Evolutionary conservation across 1,284 basidiomycete genomes (phyloP).

Genomic region (Athelia psychrophila): DNA sequence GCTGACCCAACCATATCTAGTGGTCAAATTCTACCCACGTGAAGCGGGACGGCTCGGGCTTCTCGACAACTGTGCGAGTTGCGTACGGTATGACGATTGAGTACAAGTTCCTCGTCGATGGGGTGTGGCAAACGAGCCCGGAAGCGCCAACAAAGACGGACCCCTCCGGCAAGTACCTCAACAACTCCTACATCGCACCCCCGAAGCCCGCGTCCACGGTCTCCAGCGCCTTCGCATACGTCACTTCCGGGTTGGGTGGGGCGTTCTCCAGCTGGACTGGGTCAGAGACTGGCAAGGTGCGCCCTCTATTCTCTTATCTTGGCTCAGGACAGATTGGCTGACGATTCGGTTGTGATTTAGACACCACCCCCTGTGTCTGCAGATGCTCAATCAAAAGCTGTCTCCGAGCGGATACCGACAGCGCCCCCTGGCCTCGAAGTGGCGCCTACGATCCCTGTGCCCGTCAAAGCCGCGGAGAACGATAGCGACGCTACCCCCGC

Average conservation of each 20-base stretch:
- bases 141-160: slow-evolving; percentile 63
- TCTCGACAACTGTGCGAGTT: slow-evolving; percentile 50
- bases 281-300: slow-evolving; percentile 34
- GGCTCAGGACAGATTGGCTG: no score
- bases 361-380: slow-evolving; percentile 1
- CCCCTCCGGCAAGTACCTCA: slow-evolving; percentile 54
- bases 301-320: slow-evolving; percentile 1
- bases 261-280: slow-evolving; percentile 33
- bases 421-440: slow-evolving; percentile 12
- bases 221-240: slow-evolving; percentile 23
- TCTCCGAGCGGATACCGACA: slow-evolving; percentile 5
- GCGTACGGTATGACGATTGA: slow-evolving; percentile 63
- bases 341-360: no score
- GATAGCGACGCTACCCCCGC: slow-evolving; percentile 19
- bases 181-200: slow-evolving; percentile 69
- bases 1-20: slow-evolving; percentile 31
- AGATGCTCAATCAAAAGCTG: slow-evolving; percentile 1
- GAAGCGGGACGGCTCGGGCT: slow-evolving; percentile 49
- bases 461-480: slow-evolving; percentile 34
- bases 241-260: slow-evolving; percentile 36
- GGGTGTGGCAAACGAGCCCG: slow-evolving; percentile 56
- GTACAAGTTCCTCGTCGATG: slow-evolving; percentile 83
- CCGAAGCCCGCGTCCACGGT: slow-evolving; percentile 37
- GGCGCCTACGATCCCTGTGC: slow-evolving; percentile 30
- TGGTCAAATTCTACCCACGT: slow-evolving; percentile 65